Conservation (phyloP, 2,329 filamentous ascomycete species). For the Acephala macrosclerotiorum region DNA sequence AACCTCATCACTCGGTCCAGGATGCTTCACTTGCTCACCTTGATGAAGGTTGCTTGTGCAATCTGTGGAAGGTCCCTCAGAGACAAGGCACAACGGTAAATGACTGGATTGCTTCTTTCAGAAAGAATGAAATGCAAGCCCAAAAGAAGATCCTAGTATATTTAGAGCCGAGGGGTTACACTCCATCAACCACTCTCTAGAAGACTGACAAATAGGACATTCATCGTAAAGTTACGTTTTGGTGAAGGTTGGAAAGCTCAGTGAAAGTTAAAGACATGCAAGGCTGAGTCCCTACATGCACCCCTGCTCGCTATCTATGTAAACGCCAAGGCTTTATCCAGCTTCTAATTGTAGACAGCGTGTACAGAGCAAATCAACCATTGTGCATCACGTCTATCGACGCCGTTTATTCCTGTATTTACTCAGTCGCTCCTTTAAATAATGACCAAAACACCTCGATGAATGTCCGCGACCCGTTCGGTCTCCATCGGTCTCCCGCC, state of each 20-base stretch:
- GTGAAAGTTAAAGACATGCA: slow-evolving; percentile 11
- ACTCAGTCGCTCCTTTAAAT: slow-evolving; percentile 35
- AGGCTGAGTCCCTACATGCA: slow-evolving; percentile 4
- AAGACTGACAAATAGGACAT: too few relatives aligned
- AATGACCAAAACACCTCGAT: slow-evolving; percentile 41
- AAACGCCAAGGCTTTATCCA: slow-evolving; percentile 11
- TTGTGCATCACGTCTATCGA: slow-evolving; percentile 13
- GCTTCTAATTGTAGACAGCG: slow-evolving; percentile 21
- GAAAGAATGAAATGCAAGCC: not conserved
- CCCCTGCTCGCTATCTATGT: slow-evolving; percentile 6
- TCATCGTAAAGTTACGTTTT: not conserved
- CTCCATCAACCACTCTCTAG: too few relatives aligned
- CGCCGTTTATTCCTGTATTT: slow-evolving; percentile 22
- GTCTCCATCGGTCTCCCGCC: slow-evolving; percentile 50
- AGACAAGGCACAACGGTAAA: not conserved
- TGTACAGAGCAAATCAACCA: slow-evolving; percentile 20
- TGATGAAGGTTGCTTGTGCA: not conserved
- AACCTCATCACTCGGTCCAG: not conserved
- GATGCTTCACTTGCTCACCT: slow-evolving; percentile 4
- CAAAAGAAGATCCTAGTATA: not conserved
- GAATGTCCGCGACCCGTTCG: slow-evolving; percentile 48
- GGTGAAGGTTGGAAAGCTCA: not conserved
- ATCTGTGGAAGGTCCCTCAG: not conserved
- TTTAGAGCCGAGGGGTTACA: not conserved
- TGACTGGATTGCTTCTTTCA: not conserved